A percentile compares a stretch with the other conserved stretches of the same genome.
Evolutionary conservation across 2,329 filamentous ascomycete genomes (phyloP).

Genomic region (Sclerotinia subarctica): DNA sequence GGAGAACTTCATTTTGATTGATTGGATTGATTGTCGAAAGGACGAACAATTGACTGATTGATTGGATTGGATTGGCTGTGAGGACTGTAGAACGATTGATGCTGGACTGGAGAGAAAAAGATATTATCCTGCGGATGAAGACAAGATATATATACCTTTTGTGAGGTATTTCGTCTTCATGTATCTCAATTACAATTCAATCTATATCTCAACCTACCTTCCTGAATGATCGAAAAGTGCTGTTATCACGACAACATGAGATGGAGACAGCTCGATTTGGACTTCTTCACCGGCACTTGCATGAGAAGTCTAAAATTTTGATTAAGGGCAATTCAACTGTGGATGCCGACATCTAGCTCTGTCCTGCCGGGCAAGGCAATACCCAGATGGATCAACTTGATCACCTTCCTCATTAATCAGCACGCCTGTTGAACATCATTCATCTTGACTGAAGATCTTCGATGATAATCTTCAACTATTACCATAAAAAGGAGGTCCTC

Average conservation of each 20-base stretch:
- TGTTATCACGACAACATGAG: slow-evolving; percentile 3
- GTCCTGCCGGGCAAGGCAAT: neutral
- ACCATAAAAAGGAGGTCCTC: slow-evolving; percentile 20
- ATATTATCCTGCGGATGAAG: neutral
- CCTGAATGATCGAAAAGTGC: slow-evolving; percentile 9
- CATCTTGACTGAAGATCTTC: slow-evolving; percentile 1
- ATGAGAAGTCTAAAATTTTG: neutral
- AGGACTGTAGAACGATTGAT: slow-evolving; percentile 13
- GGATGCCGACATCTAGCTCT: slow-evolving; percentile 9
- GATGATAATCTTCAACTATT: slow-evolving; percentile 2
- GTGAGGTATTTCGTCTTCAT: neutral
- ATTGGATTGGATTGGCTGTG: slow-evolving; percentile 12
- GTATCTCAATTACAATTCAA: neutral
- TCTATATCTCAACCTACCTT: slow-evolving; percentile 15
- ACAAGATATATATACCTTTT: slow-evolving; percentile 18
- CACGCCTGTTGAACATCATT: slow-evolving; percentile 2
- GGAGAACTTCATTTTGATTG: slow-evolving; percentile 49
- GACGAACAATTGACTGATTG: slow-evolving; percentile 10
- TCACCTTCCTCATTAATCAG: slow-evolving; percentile 15
- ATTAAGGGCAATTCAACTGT: neutral
- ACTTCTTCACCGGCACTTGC: slow-evolving; percentile 13
- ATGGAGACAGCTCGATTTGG: slow-evolving; percentile 8
- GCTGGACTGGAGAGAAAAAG: slow-evolving; percentile 18
- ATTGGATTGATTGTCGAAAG: slow-evolving; percentile 9
- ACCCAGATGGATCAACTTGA: slow-evolving; percentile 3